Evolutionary conservation across 371 early-diverging fungal species (phyloP), one percentile per base, ranked within the genome.

Genomic region (Lichtheimia ramosa): DNA sequence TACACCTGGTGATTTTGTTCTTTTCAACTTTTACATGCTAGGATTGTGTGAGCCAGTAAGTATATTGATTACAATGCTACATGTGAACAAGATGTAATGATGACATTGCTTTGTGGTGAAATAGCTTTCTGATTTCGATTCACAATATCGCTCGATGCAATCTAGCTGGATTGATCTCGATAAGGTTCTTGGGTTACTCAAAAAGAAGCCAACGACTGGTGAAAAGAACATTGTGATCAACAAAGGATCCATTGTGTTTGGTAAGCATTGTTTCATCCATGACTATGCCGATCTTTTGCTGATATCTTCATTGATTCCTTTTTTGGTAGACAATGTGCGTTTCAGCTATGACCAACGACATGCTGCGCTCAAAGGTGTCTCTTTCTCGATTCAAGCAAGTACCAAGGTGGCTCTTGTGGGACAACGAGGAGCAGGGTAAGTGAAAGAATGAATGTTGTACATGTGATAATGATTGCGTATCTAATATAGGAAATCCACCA

Each of bases 161-260:
- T 76, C 88, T 74, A 92, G 92, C 82, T 93, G 93, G 72, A 83
- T 95, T 43, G 95, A 95, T 59, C 92, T 94, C 94, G 96, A 96
- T 61, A 92, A 91, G 67, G 91, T 96, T 88, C 75, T 95, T 48
- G 92, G 88, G 88, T 95, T 60, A 78, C 92, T 56, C 90, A 89
- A 56, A 70, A 85, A 1, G 66, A 83, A 40, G 87, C 86, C 39
- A 80, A 92, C 14, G 65, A 88, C 70, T 25, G 82, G 85, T 10
- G 75, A 73, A 16, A 73, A 77, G 15, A 58, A 34, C 2, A 10
- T 88, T 10, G 58, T 61, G 7, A 71, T 79, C 53, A 71, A 76
- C 5, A 69, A 81, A 12, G 90, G 89, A 23, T 78, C 83, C 43
- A 81, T 90, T 15, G 82, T 77, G 25, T 89, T 90, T 75, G 86